Base-by-base conservation (phyloP, 257 asterid species). In the Leonotis leonurus region DNA sequence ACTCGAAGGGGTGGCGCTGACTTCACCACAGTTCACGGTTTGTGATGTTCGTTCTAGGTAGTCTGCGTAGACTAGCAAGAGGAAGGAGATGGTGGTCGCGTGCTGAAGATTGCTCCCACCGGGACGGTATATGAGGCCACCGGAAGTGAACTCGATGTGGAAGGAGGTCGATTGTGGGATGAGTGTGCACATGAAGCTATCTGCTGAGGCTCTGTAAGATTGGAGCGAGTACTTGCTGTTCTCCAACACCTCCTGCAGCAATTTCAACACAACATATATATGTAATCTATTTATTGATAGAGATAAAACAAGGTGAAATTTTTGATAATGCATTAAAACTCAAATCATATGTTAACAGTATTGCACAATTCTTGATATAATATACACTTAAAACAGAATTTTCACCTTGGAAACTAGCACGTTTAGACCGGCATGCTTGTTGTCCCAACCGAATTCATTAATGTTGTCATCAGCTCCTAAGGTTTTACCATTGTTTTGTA, bases 71-170 rank as follows among this genome's bases (percentile, higher is more conserved):
- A 73, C 87, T 10, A 93, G 90, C 43, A 85, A 56, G 71, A 93
- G 85, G 70, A 89, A 90, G 8, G 96, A 79, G 30, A 89, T 82
- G 51, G 94, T 64, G 13, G 97, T 85, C 16, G 93, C 89, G 17
- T 90, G 97, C 69, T 93, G 99, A 36, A 93, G 64, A n/a, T 93
- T 93, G 85, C 99, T 93, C 3, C 99, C 99, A 0, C 97, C 97
- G 0, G 95, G 95, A 58, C 75, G 73, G 79, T 89, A 88, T 8
- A 93, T 89, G 52, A 93, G 88, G 39, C 99, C 99, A 27, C 95
- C 99, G 0, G 94, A 90, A 4, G 87, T 73, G 85, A 74, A 87
- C 67, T 77, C 84, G 14, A 93, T 77, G 83, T 85, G 95, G 64
- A 77, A 77, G 18, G 95, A 85, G 6, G 95, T 69, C 3, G 97